A percentile compares a stretch with the other conserved stretches of the same genome.
phyloP scores from a whole-genome alignment of 805 yeast genomes.

The Suhomyces tanzawaensis region DNA sequence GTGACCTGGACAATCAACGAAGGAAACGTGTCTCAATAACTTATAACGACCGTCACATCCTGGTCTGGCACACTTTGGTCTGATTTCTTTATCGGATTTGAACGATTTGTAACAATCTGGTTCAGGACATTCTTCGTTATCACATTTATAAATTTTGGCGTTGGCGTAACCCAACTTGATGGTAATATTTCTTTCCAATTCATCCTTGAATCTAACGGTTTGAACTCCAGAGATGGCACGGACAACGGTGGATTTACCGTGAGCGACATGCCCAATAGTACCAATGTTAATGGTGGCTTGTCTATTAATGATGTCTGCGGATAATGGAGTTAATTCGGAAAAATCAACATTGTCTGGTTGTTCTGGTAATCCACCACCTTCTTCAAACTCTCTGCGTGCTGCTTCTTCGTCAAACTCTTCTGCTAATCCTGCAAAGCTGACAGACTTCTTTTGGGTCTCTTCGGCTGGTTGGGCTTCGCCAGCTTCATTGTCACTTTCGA shows the following conservation, averaged over 20 bases:
- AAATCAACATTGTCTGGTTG: constrained; percentile 92
- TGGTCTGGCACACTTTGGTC: constrained; percentile 85
- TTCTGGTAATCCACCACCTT: constrained; percentile 97
- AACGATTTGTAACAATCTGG: constrained; percentile 95
- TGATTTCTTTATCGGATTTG: constrained; percentile 90
- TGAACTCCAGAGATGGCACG: constrained; percentile 98
- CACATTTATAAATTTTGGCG: constrained; percentile 95
- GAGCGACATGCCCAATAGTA: constrained; percentile 95
- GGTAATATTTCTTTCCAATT: constrained; percentile 97
- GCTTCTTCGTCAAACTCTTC: constrained; percentile 72
- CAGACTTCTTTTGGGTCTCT: constrained; percentile 59
- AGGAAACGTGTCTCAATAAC: constrained; percentile 93
- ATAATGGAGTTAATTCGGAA: constrained; percentile 73
- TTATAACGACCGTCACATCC: constrained; percentile 89
- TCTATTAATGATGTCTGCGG: constrained; percentile 95
- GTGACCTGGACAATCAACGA: constrained; percentile 99
- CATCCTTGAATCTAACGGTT: constrained; percentile 98
- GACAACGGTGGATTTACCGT: constrained; percentile 91
- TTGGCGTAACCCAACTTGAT: constrained; percentile 98
- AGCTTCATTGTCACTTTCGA: constrained; percentile 45
- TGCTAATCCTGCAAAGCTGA: constrained; percentile 72
- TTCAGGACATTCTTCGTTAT: constrained; percentile 79
- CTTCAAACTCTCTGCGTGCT: constrained; percentile 84
- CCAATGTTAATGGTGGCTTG: constrained; percentile 99
- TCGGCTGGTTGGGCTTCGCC: constrained; percentile 41